Base-by-base conservation (phyloP, 2,329 filamentous ascomycete species). In the Ophiostoma ips region DNA sequence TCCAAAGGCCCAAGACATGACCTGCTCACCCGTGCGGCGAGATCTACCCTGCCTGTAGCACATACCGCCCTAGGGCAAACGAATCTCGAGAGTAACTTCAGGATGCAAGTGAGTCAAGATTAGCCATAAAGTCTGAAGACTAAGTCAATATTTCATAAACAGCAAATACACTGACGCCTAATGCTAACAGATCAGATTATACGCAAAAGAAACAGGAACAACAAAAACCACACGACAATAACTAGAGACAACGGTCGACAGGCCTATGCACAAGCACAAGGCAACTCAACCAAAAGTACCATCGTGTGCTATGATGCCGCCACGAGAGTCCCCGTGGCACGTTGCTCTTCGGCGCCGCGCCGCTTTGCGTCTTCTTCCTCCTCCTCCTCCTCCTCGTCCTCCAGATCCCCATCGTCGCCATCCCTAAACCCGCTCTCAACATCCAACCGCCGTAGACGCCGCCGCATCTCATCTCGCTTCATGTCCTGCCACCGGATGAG, bases 401-500 rank as follows among this genome's bases (percentile, higher is more conserved):
- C 72, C 43, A 76, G 73, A 5, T 75, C 72, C 38, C 71, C 72
- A 43, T 73, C 76, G 8, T 77, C 72, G 50, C 80, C 79, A 18
- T 86, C 82, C 10, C 30, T 79, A 61, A 94, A 95, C 0, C 84
- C 84, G 52, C 81, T 83, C 53, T 94, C 85, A 13, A 95, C 74
- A 54, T 81, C 79, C 58, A 83, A 73, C 62, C 76, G 76, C 49
- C 76, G 68, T 55, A 98, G 71, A 38, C 89, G 75, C 49, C 79
- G 75, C 59, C 87, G 82, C 83, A 95, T 87, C 44, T 88, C 81
- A 50, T 90, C 83, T 53, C 88, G 76, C 63, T 85, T 79, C 41
- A 73, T 74, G 62, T 86, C 82, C 68, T 98, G 92, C 92, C 92
- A 98, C 60, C 92, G 79, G 57, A 88, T 81, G 58, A 98, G 71